Evolutionary conservation across 208 protist genomes (phyloP).

Genomic region (Leishmania turanica): DNA sequence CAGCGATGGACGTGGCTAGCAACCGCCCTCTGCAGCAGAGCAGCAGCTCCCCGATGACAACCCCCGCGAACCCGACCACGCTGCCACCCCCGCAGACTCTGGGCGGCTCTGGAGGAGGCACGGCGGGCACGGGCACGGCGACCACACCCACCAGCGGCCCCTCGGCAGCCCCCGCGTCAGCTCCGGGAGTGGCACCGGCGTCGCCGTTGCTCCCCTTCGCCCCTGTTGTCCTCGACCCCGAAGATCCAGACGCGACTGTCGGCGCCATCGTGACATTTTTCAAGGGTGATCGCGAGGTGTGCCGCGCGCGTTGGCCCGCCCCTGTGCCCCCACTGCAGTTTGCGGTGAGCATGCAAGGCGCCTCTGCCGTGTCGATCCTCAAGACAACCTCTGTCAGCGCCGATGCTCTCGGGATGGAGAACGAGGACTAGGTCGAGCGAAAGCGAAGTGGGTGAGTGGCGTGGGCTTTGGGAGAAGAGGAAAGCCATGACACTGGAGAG

Average conservation of each 20-base stretch:
- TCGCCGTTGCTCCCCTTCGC: conserved; percentile 24
- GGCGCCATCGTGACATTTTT: conserved; percentile 53
- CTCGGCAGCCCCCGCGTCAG: conserved; percentile 3
- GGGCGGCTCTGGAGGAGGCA: conserved; percentile 2
- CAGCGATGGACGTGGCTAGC: conserved; percentile 8
- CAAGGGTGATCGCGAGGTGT: conserved; percentile 38
- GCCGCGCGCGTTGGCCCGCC: conserved; percentile 63
- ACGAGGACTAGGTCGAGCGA: conserved; percentile 5
- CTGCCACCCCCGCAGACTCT: not conserved
- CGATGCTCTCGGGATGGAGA: conserved; percentile 18
- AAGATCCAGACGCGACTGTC: conserved; percentile 33
- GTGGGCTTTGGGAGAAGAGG: not conserved
- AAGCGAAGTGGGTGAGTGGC: not conserved
- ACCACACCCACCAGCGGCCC: conserved; percentile 11
- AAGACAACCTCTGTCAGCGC: conserved; percentile 27
- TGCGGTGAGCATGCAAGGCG: conserved; percentile 80
- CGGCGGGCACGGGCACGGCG: not conserved
- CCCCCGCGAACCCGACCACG: conserved; percentile 2
- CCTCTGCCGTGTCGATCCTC: conserved; percentile 67
- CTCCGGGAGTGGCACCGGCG: conserved; percentile 4
- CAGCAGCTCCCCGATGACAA: conserved; percentile 3
- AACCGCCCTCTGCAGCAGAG: conserved; percentile 3
- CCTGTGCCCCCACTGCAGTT: conserved; percentile 81
- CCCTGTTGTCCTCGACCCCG: conserved; percentile 28
- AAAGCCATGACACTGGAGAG: not conserved